Percentiles rank a stretch among this genome's conserved stretches.
Conservation (phyloP, 2,329 filamentous ascomycete species). For the Diaporthe aspalathi region DNA sequence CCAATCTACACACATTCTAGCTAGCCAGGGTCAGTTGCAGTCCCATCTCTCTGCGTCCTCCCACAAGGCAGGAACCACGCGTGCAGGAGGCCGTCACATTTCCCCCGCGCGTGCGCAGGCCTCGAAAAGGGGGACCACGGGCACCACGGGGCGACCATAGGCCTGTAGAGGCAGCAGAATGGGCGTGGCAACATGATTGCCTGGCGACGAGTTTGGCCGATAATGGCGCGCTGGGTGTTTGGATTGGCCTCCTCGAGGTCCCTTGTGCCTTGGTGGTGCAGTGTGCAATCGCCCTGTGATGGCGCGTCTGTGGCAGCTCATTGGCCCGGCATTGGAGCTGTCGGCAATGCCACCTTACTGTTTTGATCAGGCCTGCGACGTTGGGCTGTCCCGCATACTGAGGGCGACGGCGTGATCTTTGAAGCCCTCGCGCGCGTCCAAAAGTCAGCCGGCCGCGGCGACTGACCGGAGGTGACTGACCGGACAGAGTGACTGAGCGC, state of each 20-base stretch:
- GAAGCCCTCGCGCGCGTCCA: not conserved
- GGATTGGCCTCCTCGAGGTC: slow-evolving; percentile 12
- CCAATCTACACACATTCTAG: not conserved
- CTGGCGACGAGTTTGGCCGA: not conserved
- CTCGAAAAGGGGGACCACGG: not conserved
- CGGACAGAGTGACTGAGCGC: not conserved
- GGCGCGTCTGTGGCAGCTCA: slow-evolving; percentile 16
- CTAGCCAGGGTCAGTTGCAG: not conserved
- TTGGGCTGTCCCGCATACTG: slow-evolving; percentile 13
- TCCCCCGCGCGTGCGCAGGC: slow-evolving; percentile 18
- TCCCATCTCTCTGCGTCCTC: not conserved
- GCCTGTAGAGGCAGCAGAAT: not conserved
- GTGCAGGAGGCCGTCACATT: slow-evolving; percentile 27
- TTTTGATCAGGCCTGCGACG: slow-evolving; percentile 16
- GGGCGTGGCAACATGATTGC: slow-evolving; percentile 19
- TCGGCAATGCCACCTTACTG: slow-evolving; percentile 27
- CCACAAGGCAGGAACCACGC: slow-evolving; percentile 8
- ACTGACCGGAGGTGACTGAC: slow-evolving; percentile 8
- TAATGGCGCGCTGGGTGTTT: not conserved
- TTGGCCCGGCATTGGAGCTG: slow-evolving; percentile 22
- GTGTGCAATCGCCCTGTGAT: slow-evolving; percentile 27
- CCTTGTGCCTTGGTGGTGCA: too few relatives aligned
- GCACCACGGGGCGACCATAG: not conserved
- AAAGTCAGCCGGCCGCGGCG: slow-evolving; percentile 9
- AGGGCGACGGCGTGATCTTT: slow-evolving; percentile 7